Conservation (phyloP, 2,329 filamentous ascomycete genomes). For the Parascedosporium putredinis region DNA sequence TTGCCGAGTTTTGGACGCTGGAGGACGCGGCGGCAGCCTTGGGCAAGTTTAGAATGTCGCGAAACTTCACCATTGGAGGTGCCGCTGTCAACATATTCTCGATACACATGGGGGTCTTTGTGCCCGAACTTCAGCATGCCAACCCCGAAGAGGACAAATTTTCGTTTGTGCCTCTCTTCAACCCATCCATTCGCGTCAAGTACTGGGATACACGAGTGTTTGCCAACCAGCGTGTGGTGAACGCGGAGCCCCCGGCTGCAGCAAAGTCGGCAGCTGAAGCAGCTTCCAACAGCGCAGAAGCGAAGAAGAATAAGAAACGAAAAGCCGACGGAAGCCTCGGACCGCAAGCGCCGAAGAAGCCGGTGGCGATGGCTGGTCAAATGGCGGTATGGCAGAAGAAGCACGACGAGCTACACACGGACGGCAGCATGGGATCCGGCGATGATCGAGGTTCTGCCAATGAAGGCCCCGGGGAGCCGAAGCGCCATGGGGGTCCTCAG, state of each 20-base stretch:
- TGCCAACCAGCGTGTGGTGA: conserved; percentile 52
- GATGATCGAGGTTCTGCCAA: conserved; percentile 8
- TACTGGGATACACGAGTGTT: conserved; percentile 72
- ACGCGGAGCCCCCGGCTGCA: conserved; percentile 31
- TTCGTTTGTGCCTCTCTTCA: conserved; percentile 61
- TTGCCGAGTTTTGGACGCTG: conserved; percentile 70
- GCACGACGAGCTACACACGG: conserved; percentile 27
- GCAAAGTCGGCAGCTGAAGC: conserved; percentile 23
- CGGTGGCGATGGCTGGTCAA: conserved; percentile 29
- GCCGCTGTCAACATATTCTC: conserved; percentile 61
- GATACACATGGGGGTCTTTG: conserved; percentile 77
- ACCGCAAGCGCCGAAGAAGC: conserved; percentile 24
- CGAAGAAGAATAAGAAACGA: conserved; percentile 39
- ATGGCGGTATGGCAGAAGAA: conserved; percentile 35
- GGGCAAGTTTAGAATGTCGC: conserved; percentile 58
- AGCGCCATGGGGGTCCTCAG: conserved; percentile 5
- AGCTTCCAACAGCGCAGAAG: conserved; percentile 13
- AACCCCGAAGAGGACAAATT: conserved; percentile 47
- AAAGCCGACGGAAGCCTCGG: conserved; percentile 33
- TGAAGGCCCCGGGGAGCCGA: not conserved
- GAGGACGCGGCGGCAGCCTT: conserved; percentile 68
- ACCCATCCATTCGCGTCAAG: conserved; percentile 55
- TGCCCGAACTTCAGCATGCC: conserved; percentile 54
- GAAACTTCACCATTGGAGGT: conserved; percentile 69
- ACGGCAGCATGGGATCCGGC: conserved; percentile 1